Evolutionary conservation across 768 basidiomycete genomes (phyloP), one percentile per base, ranked within the genome.

Genomic region (Mycena alexandri): DNA sequence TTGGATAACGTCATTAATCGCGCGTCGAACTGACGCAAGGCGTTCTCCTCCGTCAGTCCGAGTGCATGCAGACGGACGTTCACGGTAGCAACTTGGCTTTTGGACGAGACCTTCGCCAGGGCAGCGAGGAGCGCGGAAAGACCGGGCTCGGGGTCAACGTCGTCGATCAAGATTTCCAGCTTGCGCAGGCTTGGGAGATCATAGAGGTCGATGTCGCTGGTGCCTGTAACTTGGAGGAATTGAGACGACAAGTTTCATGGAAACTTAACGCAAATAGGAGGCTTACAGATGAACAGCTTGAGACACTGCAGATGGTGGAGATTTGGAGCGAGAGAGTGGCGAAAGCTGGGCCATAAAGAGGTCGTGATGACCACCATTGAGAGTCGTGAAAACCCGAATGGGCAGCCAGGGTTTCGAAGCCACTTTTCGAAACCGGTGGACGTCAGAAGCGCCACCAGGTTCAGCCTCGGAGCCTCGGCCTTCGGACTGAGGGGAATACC

Each of bases 11-110:
- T 8, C 58, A 56, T 0, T 11, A 51, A 1, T 29, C 24, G 0
- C 53, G 67, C 53, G 70, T 78, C 0, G 74, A 77, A 2, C 55
- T 47, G 0, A 12, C 46, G 46, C 21, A 47, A 3, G 21, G 21
- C 46, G 14, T 11, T 6, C 21, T 47, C 46, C 5, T 47, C 46
- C 11, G 5, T 22, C 21, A 11, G 46, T 14, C 2, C 22, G 22
- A 47, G 46, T 3, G 22, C n/a, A 14, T 10, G 4, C 21, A 24
- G 46, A 8, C 46, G 46, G 21, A 47, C 22, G 2, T 47, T 1
- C 21, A 47, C 2, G 21, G 24, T 5, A 22, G 21, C 11, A 14
- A 47, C 6, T n/a, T 9, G 46, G 10, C 5, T 47, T 11, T 2
- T 11, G 5, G 46, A 11, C n/a, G 46, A 8, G 9, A 47, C 21